Percentiles rank a stretch among this genome's conserved stretches.
Evolutionary conservation across 768 basidiomycete species (phyloP).

Genomic region (Rhodocollybia butyracea): DNA sequence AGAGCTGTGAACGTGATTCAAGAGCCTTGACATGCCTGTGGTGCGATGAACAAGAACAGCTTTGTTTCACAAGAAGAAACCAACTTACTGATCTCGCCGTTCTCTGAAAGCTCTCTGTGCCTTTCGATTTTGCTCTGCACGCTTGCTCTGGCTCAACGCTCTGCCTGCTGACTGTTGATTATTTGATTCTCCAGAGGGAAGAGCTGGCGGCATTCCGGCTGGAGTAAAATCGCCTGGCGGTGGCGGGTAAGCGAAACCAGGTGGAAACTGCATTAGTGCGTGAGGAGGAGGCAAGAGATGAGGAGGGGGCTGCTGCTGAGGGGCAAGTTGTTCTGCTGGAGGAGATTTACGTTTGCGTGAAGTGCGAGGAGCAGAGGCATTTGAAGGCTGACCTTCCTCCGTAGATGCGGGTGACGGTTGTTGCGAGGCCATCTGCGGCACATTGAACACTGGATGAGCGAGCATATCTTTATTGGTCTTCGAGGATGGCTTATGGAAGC

Average conservation of each 20-base stretch:
- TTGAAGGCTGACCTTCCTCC: constrained; percentile 1
- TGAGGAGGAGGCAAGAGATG: constrained; percentile 55
- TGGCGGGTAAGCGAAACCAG: constrained; percentile 44
- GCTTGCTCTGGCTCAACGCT: constrained; percentile 73
- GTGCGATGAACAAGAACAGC: constrained; percentile 5
- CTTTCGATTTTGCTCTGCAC: constrained; percentile 93
- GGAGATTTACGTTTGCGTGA: constrained; percentile 71
- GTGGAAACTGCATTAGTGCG: constrained; percentile 49
- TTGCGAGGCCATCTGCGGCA: constrained; percentile 2
- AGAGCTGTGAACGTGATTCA: constrained; percentile 79
- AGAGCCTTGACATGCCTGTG: constrained; percentile 89
- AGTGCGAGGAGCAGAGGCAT: constrained; percentile 37
- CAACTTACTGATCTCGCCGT: constrained; percentile 78
- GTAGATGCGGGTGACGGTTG: neutral
- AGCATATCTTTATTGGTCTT: neutral
- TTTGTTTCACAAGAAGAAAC: constrained; percentile 12
- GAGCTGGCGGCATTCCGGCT: constrained; percentile 42
- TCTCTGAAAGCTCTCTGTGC: constrained; percentile 91
- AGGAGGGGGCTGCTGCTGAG: constrained; percentile 34
- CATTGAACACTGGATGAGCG: constrained; percentile 7
- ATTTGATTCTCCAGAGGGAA: constrained; percentile 15
- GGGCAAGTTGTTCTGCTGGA: constrained; percentile 33
- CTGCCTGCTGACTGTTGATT: constrained; percentile 34
- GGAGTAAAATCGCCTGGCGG: constrained; percentile 46
- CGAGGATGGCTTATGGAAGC: too few species aligned